Conservation (phyloP, 2,329 filamentous ascomycete genomes). For the Pestalotiopsis sp. region DNA sequence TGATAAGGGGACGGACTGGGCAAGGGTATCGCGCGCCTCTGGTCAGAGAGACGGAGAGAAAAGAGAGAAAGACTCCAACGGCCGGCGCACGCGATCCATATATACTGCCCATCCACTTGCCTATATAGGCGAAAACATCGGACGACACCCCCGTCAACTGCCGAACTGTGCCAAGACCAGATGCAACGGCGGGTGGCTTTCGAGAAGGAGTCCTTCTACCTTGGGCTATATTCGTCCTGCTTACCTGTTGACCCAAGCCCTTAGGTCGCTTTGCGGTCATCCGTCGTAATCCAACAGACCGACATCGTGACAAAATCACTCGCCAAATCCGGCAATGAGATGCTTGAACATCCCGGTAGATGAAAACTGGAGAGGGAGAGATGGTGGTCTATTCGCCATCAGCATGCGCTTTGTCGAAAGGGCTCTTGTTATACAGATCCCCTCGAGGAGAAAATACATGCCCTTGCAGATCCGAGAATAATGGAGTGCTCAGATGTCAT, state of each 20-base stretch:
- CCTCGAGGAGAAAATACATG: background rate
- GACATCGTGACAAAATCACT: background rate
- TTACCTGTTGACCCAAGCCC: background rate
- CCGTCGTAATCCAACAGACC: background rate
- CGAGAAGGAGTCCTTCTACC: background rate
- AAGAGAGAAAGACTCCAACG: background rate
- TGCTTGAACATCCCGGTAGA: background rate
- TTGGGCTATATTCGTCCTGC: background rate
- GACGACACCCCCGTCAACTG: background rate
- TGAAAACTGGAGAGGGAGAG: background rate
- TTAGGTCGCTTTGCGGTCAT: background rate
- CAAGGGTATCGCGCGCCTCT: background rate
- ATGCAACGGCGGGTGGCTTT: background rate
- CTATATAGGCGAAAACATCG: background rate
- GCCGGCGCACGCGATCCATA: background rate
- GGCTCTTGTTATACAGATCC: background rate
- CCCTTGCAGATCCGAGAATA: background rate
- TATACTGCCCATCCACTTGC: background rate
- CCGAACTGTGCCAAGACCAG: background rate
- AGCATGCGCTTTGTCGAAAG: background rate
- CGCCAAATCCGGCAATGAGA: background rate
- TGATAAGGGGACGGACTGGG: background rate
- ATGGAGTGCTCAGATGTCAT: background rate
- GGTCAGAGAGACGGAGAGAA: background rate
- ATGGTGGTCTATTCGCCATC: background rate